Evolutionary conservation across 177 flowering plant genomes (phyloP), one percentile per base, ranked within the genome.

Genomic region (Vitis hybrid): DNA sequence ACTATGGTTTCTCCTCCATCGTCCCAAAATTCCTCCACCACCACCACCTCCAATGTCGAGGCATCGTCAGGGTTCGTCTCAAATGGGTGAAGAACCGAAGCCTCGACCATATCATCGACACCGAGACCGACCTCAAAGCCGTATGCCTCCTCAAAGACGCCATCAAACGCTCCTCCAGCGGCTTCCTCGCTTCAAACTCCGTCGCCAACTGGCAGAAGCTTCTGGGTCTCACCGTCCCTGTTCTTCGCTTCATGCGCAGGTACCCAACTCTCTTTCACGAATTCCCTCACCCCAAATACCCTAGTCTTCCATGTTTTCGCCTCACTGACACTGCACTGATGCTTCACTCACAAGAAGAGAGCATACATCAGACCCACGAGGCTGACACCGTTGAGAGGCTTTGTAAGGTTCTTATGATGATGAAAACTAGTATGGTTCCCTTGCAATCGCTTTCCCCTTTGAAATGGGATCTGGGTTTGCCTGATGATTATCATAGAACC

Each of bases 401-500:
- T 20, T 83, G 79, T 75, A 78, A 80, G 48, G 69, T 95, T 21
- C 87, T 95, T 50, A 95, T 95, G 99, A 95, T 95, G 99, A 72
- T 79, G 71, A 84, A 79, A 57, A 78, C 62, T 53, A 79, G 79
- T 71, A 71, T 72, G n/a, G 14, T 88, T 9, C 93, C 97, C 0
- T 73, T 93, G 32, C 85, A 82, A 63, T 82, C 91, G 5, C 72
- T 95, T 20, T 76, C 79, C 71, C 83, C 87, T 13, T 73, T 91
- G 77, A 90, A 83, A 81, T 93, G 94, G 93, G 98, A 95, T 71
- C 76, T 93, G 78, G 99, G 99, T 75, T 79, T 95, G 73, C 96
- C 98, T 0, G 87, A 89, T 81, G 81, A 84, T 65, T 93, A 85
- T 59, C 84, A 82, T 62, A 87, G 64, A 58, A 72, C 66, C 1